Evolutionary conservation across 768 basidiomycete species (phyloP), one percentile per base, ranked within the genome.

Genomic region (Guyanaporus albipodus): DNA sequence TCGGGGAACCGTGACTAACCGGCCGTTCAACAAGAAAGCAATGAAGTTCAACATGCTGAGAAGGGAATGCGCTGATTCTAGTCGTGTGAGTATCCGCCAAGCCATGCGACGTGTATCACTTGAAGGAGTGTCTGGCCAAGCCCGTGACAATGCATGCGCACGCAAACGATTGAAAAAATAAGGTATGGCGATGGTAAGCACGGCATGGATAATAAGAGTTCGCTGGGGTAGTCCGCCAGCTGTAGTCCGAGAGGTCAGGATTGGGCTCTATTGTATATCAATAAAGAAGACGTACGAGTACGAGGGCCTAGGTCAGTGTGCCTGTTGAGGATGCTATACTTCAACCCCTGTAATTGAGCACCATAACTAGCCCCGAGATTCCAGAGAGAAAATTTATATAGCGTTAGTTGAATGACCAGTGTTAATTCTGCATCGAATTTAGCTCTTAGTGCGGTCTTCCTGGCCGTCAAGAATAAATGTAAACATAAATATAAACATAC

Each of bases 81-180:
- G 52, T 33, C 75, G 74, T 14, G 77, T 77, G 11, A 95, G 70
- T 0, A 74, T 40, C 44, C 77, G 78, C 92, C 91, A 95, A 36
- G 79, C 74, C 61, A 77, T 82, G 27, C 86, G 79, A 32, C 87
- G 75, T 52, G 71, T 71, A 66, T 93, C 88, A 35, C 80, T 83
- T 23, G 84, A 80, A 3, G 93, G 93, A 4, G 87, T 79, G 62
- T 96, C 93, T 1, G 92, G 91, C 93, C 93, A 96, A 34, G 92
- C 83, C 52, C 73, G 73, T 2, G 90, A 90, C 18, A 96, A 72
- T 1, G 91, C 91, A 62, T 87, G 74, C 3, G 75, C 61, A 29
- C 89, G 80, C 38, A 94, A 57, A 39, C 88, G 86, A 32, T 74
- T 76, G 60, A 91, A 83, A 6, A 92, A 47, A 60, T 96, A 96